Conservation (phyloP, 169 alveolate species). For the Plasmodium blacklocki region DNA sequence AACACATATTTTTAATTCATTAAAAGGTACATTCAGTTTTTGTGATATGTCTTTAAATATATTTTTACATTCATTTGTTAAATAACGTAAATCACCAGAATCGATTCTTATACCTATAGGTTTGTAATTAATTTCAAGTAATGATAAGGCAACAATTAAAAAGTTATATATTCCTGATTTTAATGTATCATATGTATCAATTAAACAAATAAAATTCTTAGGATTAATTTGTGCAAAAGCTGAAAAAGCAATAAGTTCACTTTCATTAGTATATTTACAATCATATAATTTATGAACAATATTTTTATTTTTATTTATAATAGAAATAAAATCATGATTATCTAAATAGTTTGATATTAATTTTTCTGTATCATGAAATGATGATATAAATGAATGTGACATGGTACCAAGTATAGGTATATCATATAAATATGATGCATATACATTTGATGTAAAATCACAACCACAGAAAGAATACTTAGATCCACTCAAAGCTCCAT, state of each 20-base stretch:
- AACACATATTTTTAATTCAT: slow-evolving; percentile 84
- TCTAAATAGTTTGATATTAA: slow-evolving; percentile 31
- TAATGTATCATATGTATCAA: slow-evolving; percentile 61
- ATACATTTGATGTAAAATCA: slow-evolving; percentile 61
- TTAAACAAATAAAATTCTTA: slow-evolving; percentile 41
- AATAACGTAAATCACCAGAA: slow-evolving; percentile 91
- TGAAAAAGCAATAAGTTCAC: slow-evolving; percentile 51
- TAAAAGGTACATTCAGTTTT: slow-evolving; percentile 71
- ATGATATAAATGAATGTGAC: slow-evolving; percentile 52
- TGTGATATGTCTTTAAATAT: slow-evolving; percentile 78
- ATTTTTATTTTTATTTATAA: slow-evolving; percentile 64
- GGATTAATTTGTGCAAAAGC: slow-evolving; percentile 71
- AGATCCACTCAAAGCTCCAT: slow-evolving; percentile 93
- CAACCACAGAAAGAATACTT: slow-evolving; percentile 86
- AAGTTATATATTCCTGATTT: slow-evolving; percentile 90
- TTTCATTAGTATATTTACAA: slow-evolving; percentile 35
- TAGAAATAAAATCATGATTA: slow-evolving; percentile 35
- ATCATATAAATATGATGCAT: slow-evolving; percentile 67
- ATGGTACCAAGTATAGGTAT: slow-evolving; percentile 67
- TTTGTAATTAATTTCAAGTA: slow-evolving; percentile 76
- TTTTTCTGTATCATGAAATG: slow-evolving; percentile 29
- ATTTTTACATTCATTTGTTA: slow-evolving; percentile 82
- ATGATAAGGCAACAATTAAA: slow-evolving; percentile 88
- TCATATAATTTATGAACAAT: slow-evolving; percentile 36
- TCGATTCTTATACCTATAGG: slow-evolving; percentile 93